phyloP scores from a whole-genome alignment of 352 stramenopile species.

The Phytopythium montanum region DNA sequence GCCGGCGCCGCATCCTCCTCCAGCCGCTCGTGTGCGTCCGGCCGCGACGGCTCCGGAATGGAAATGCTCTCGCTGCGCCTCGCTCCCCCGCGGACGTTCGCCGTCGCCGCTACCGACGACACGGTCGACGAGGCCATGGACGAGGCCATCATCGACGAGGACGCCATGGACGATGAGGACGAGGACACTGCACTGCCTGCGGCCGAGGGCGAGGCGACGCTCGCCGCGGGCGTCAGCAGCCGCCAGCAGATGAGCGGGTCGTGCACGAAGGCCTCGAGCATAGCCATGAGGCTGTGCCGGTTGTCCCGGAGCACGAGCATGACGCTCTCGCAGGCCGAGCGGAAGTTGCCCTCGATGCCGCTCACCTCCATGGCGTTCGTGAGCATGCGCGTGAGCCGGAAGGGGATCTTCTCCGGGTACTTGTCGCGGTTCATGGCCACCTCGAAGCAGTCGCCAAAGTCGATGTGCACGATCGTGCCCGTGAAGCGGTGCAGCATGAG shows the following conservation, averaged over 20 bases:
- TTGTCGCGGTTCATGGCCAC: slow-evolving; percentile 99
- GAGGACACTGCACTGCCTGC: slow-evolving; percentile 24
- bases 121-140: slow-evolving; percentile 26
- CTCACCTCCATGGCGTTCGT: slow-evolving; percentile 98
- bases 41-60: slow-evolving; percentile 33
- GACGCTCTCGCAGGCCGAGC: slow-evolving; percentile 96
- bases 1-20: slow-evolving; percentile 15
- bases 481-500: slow-evolving; percentile 98
- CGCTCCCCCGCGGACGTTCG: slow-evolving; percentile 6
- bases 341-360: slow-evolving; percentile 98
- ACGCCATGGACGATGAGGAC: slow-evolving; percentile 24
- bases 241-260: slow-evolving; percentile 98
- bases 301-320: slow-evolving; percentile 98
- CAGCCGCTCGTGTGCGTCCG: slow-evolving; percentile 19
- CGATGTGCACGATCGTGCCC: slow-evolving; percentile 97
- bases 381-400: slow-evolving; percentile 98
- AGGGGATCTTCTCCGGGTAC: slow-evolving; percentile 99
- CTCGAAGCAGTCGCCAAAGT: slow-evolving; percentile 98
- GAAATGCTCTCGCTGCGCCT: slow-evolving; percentile 56
- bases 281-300: slow-evolving; percentile 97
- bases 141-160: slow-evolving; percentile 28
- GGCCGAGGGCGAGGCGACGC: slow-evolving; percentile 38
- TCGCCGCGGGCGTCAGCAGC: slow-evolving; percentile 74
- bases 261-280: slow-evolving; percentile 99
- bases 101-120: slow-evolving; percentile 10